Evolutionary conservation across 2,329 filamentous ascomycete species (phyloP).

Genomic region (Aspergillus versicolor): DNA sequence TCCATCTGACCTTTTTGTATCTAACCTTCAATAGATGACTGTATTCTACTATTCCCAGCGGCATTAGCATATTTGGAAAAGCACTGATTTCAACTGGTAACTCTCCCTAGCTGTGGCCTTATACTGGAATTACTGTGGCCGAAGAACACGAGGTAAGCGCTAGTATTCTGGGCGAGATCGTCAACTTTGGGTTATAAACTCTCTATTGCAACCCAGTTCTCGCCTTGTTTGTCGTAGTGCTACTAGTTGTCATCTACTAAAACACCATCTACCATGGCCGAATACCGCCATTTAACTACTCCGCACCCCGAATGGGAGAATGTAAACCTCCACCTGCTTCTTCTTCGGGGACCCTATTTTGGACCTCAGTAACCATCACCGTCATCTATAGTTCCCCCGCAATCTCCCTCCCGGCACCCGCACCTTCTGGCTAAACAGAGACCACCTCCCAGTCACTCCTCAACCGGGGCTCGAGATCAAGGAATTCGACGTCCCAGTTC

Average conservation of each 20-base stretch:
- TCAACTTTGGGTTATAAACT: too few relatives aligned
- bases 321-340: slow-evolving; percentile 1
- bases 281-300: slow-evolving; percentile 16
- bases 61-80: slow-evolving; percentile 15
- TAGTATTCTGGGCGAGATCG: not conserved
- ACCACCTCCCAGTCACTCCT: slow-evolving; percentile 11
- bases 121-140: not conserved
- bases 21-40: slow-evolving; percentile 6
- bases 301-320: slow-evolving; percentile 18
- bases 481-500: slow-evolving; percentile 18
- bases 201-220: not conserved
- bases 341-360: not conserved
- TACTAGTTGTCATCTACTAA: not conserved
- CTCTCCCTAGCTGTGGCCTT: not conserved
- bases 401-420: slow-evolving; percentile 15
- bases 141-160: not conserved
- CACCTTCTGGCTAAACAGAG: slow-evolving; percentile 9
- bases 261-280: slow-evolving; percentile 7
- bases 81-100: not conserved
- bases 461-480: slow-evolving; percentile 13
- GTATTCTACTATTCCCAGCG: slow-evolving; percentile 15
- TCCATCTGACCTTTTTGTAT: slow-evolving; percentile 7
- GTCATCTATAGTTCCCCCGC: slow-evolving; percentile 12
- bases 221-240: too few relatives aligned
- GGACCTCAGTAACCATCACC: not conserved